These are phyloP conservation scores for Hortiboletus campestris DNA, from an alignment of 768 basidiomycete species.

Conservation along the genomic window DNA sequence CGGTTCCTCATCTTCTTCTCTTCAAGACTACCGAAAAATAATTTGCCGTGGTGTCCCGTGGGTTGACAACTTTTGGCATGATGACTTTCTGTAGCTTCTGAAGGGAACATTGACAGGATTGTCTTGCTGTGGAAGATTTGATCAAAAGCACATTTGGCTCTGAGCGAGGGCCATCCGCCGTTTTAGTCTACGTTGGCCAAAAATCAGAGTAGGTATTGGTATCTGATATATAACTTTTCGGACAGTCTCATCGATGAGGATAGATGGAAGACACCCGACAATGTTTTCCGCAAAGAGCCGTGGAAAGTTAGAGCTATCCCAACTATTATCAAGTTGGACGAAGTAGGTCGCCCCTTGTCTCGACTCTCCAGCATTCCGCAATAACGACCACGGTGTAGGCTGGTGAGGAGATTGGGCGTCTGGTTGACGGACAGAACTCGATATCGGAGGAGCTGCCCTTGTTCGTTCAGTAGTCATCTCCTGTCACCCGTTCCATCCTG, in stretches of 20 bases:
- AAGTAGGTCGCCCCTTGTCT: constrained; percentile 43
- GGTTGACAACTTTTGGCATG: constrained; percentile 21
- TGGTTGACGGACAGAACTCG: constrained; percentile 29
- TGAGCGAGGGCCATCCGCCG: constrained; percentile 46
- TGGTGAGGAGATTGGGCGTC: constrained; percentile 28
- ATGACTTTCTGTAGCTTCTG: background rate
- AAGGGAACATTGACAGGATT: constrained; percentile 50
- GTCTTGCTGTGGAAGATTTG: constrained; percentile 55
- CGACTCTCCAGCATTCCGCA: background rate
- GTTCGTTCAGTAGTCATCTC: constrained; percentile 17
- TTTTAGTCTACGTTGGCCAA: constrained; percentile 71
- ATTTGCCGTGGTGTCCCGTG: constrained; percentile 68
- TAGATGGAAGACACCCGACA: constrained; percentile 66
- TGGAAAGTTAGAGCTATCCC: constrained; percentile 63
- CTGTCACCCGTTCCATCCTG: background rate
- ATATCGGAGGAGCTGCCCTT: constrained; percentile 20
- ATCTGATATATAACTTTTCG: background rate
- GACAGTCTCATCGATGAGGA: background rate
- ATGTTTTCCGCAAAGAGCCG: constrained; percentile 58
- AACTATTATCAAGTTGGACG: constrained; percentile 59
- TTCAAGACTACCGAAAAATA: constrained; percentile 53
- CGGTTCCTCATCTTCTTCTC: constrained; percentile 69
- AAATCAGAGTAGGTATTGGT: constrained; percentile 50
- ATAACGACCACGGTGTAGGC: constrained; percentile 13
- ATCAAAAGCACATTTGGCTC: constrained; percentile 51